Evolutionary conservation across 2,329 filamentous ascomycete species (phyloP), one percentile per base, ranked within the genome.

Genomic region (Cladosporium sp.): DNA sequence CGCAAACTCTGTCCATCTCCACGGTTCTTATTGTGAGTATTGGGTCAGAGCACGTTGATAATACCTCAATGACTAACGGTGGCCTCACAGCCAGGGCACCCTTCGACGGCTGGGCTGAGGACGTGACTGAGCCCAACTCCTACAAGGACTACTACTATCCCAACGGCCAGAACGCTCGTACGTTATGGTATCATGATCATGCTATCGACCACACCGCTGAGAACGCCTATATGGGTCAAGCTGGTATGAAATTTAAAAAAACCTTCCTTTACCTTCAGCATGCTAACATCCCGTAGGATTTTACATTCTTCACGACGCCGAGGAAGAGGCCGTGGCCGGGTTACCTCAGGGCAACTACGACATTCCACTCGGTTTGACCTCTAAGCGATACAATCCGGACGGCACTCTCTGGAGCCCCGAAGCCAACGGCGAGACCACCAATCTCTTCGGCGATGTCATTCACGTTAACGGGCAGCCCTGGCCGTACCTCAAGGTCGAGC

Each of bases 141-240:
- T 70, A 66, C 61, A 87, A 88, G 72, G 86, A 88, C 66, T 87
- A 88, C 72, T 88, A 87, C 72, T 88, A 86, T 69, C 85, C 86
- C 11, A 88, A 88, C 70, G 75, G 73, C 13, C 81, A 87, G 70
- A 79, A 78, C 49, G 83, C 80, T 1, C 79, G 85, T 46, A 79
- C 83, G 0, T 77, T 87, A 32, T 88, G 85, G 85, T 88, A 87
- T 68, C 85, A 88, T 68, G 79, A 80, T 65, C 79, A 81, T 63
- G 77, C 77, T 1, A 74, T 78, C 63, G 74, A 46, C 14, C 61
- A 63, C 16, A 87, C 85, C 13, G 82, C 83, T 8, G 76, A 82
- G 49, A 85, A 88, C 68, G 83, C 83, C 13, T 86, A 86, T 71
- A 80, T 80, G 36, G 86, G 86, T 2, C 85, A 86, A 73, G 81